Conservation (phyloP, 2,329 filamentous ascomycete species). For the Colletotrichum ledebouriae region DNA sequence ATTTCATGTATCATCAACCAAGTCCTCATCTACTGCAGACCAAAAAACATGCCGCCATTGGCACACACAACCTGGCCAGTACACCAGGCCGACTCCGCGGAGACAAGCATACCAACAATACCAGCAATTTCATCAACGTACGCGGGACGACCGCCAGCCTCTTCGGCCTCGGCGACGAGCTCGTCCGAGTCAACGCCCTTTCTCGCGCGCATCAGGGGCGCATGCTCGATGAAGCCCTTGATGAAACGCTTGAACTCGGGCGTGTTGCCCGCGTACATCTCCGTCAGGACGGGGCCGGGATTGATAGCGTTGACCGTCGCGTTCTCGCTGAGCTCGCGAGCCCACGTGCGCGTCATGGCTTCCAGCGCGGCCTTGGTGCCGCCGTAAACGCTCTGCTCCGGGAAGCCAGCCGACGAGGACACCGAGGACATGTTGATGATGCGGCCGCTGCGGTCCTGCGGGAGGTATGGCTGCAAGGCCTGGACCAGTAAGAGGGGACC, state of each 20-base stretch:
- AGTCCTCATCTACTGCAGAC: constrained; percentile 47
- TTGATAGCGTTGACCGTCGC: constrained; percentile 70
- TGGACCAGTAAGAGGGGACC: constrained; percentile 84
- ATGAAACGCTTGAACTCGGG: constrained; percentile 59
- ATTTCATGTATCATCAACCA: not conserved
- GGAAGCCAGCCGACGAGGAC: constrained; percentile 66
- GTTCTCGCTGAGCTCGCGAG: constrained; percentile 66
- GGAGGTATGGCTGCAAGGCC: constrained; percentile 78
- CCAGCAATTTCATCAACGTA: constrained; percentile 81
- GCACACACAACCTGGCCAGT: constrained; percentile 85
- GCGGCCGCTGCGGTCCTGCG: constrained; percentile 71
- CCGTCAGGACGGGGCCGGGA: constrained; percentile 67
- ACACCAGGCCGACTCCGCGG: constrained; percentile 79
- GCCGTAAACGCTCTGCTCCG: constrained; percentile 69
- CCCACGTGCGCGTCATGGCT: constrained; percentile 71
- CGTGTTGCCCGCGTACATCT: constrained; percentile 63
- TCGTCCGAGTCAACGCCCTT: constrained; percentile 72
- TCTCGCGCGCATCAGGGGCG: constrained; percentile 74
- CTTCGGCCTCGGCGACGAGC: constrained; percentile 70
- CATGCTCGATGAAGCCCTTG: constrained; percentile 58
- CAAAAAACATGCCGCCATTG: constrained; percentile 77
- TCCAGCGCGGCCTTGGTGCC: constrained; percentile 71
- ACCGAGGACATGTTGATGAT: constrained; percentile 70
- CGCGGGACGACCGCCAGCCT: constrained; percentile 69
- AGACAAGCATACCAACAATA: constrained; percentile 81